phyloP scores from a whole-genome alignment of 2,329 filamentous ascomycete species.

The Penicillium crustosum region DNA sequence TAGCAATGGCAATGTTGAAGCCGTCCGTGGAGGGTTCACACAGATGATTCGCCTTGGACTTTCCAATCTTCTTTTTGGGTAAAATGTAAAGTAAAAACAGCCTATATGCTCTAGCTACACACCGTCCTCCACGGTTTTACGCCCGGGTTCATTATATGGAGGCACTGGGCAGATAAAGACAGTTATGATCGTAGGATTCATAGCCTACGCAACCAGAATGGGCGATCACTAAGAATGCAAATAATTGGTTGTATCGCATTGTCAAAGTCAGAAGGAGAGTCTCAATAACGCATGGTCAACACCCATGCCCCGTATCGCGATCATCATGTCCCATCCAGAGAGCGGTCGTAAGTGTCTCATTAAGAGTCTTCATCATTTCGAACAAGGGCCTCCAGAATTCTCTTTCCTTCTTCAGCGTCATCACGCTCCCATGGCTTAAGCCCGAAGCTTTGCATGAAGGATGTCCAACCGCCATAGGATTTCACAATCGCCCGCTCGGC shows the following conservation, averaged over 20 bases:
- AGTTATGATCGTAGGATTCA: not conserved
- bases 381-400: not conserved
- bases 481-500: not conserved
- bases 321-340: no score
- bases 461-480: not conserved
- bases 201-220: not conserved
- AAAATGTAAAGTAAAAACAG: no score
- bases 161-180: not conserved
- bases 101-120: no score
- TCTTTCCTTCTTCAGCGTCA: not conserved
- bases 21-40: no score
- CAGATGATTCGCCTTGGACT: no score
- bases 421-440: not conserved
- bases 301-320: not conserved
- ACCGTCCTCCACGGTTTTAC: no score
- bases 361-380: rapidly evolving
- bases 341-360: not conserved
- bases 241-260: not conserved
- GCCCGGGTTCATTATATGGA: not conserved
- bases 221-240: no score
- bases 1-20: no score
- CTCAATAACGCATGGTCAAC: no score
- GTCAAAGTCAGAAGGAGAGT: not conserved
- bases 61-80: no score
- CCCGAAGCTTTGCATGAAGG: not conserved